Conservation (phyloP, 257 asterid species). For the Solanum peruvianum region DNA sequence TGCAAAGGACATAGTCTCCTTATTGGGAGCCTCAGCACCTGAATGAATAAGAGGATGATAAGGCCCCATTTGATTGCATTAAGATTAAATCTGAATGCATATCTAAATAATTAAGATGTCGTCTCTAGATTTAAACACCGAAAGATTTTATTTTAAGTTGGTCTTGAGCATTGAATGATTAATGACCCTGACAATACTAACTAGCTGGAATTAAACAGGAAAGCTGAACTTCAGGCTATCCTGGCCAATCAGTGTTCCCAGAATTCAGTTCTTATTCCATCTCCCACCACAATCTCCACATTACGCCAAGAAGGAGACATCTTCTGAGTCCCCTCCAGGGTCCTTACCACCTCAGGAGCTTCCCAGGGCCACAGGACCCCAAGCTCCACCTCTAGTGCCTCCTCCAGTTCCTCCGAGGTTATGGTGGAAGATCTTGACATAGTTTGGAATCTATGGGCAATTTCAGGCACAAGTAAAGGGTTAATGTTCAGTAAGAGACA, state of each 20-base stretch:
- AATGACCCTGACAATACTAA: no score
- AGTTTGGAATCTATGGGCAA: background rate
- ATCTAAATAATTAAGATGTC: background rate
- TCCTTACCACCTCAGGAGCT: background rate
- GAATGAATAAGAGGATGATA: slow-evolving; percentile 9
- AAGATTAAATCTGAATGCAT: background rate
- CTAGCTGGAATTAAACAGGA: background rate
- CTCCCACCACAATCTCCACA: background rate
- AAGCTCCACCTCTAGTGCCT: background rate
- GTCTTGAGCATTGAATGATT: background rate
- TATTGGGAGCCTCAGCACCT: slow-evolving; percentile 20
- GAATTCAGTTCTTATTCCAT: background rate
- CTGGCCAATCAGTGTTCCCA: background rate
- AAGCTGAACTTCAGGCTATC: background rate
- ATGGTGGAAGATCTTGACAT: background rate
- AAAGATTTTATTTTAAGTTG: background rate
- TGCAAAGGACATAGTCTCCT: slow-evolving; percentile 17
- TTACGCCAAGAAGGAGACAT: background rate
- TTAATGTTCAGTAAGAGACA: background rate
- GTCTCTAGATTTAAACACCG: background rate
- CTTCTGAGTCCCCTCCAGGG: background rate
- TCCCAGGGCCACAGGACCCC: background rate
- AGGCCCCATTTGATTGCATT: background rate
- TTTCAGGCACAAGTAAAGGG: background rate
- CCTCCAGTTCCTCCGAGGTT: background rate